Conservation (phyloP, 805 yeast species). For the Nematodospora valgi region DNA sequence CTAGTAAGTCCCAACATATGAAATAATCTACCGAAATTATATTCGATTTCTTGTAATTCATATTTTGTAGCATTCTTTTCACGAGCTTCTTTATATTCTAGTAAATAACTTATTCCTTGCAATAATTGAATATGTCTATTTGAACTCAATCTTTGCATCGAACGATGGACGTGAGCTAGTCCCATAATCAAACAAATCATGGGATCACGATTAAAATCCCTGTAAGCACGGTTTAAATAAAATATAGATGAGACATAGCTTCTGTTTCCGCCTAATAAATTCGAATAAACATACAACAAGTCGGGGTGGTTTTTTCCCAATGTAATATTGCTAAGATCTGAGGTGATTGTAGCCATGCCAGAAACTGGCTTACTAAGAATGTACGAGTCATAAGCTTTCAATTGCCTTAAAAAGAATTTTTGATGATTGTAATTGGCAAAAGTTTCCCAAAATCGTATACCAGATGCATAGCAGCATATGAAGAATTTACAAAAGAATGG, state of each 20-base stretch:
- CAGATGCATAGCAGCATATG: constrained; percentile 62
- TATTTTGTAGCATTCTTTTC: constrained; percentile 32
- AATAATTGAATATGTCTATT: constrained; percentile 84
- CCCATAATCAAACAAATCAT: constrained; percentile 73
- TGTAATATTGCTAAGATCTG: constrained; percentile 41
- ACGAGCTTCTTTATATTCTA: constrained; percentile 65
- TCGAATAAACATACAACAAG: constrained; percentile 73
- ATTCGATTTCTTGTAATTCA: constrained; percentile 73
- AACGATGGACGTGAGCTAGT: constrained; percentile 78
- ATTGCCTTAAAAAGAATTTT: constrained; percentile 82
- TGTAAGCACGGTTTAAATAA: constrained; percentile 69
- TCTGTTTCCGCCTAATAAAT: constrained; percentile 74
- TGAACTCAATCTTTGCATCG: constrained; percentile 84
- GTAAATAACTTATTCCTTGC: constrained; percentile 78
- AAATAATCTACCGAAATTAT: constrained; percentile 80
- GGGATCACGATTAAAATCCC: constrained; percentile 69
- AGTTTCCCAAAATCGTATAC: constrained; percentile 53
- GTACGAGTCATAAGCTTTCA: constrained; percentile 82
- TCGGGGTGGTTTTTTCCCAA: constrained; percentile 55
- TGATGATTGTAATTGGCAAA: constrained; percentile 82
- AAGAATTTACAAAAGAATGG: constrained; percentile 65
- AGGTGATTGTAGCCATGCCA: constrained; percentile 77
- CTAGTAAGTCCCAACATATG: constrained; percentile 77
- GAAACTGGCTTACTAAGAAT: constrained; percentile 49
- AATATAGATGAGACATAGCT: constrained; percentile 81